Base-by-base conservation (phyloP, 2,329 filamentous ascomycete species). In the Diaporthe australafricana region DNA sequence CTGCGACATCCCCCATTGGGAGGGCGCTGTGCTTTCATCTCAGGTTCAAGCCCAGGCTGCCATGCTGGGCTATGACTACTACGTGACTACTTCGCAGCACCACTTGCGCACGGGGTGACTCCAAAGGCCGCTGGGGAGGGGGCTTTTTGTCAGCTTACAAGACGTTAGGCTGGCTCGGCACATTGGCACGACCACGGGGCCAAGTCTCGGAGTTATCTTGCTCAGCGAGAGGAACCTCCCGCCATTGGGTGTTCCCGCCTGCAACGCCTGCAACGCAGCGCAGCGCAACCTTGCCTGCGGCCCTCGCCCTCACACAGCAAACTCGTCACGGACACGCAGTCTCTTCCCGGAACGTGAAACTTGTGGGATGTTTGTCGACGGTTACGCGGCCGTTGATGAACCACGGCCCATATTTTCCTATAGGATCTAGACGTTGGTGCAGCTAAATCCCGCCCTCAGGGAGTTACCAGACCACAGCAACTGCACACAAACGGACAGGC, bases 301-400 rank as follows among this genome's bases (percentile, higher is more conserved):
- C 56, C 56, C 38, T 45, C 56, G 17, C n/a, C 6, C 42, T 50
- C 45, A 17, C 45, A 65, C 60, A 57, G 32, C 50, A 38, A 38
- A 30, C 14, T 48, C 40, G 60, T 62, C 57, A 66, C 67, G 27
- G 53, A 55, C 52, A 66, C 57, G 67, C 67, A 45, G 68, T 20
- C n/a, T 48, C 30, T 72, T 56, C n/a, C 55, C 25, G n/a, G 20
- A 63, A 69, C 55, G 56, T 73, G 72, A 73, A 71, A 73, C 69
- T 35, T 57, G 69, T 53, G 69, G 56, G 25, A 40, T 38, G 27
- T 55, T 65, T 50, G 38, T 52, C 30, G 11, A 17, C 42, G 47
- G 47, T 68, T 50, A 68, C 63, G 62, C 52, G 72, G 71, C 50
- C 67, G 35, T n/a, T 35, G 42, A 32, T n/a, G 22, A 62, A 47